Evolutionary conservation across 148 eudicot genomes (phyloP).

Genomic region (Linanthus parryae): DNA sequence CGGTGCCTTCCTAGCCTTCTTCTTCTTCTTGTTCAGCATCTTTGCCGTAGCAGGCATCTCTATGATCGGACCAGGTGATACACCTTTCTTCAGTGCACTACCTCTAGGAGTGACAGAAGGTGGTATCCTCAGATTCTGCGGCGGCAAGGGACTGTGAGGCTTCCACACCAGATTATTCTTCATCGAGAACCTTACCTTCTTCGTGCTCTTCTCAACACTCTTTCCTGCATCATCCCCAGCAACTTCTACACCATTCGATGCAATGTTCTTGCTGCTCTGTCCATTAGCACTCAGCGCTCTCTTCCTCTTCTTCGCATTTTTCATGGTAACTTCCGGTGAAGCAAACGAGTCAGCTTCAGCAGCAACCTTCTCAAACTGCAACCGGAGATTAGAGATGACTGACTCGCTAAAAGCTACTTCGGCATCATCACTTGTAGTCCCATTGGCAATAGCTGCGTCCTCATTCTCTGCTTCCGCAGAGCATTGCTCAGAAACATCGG

Average conservation of each 20-base stretch:
- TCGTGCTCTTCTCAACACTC: conserved; percentile 53
- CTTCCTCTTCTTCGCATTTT: conserved; percentile 57
- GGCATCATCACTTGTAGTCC: conserved; percentile 14
- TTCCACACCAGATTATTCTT: conserved; percentile 93
- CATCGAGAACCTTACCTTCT: conserved; percentile 79
- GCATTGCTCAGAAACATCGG: no score
- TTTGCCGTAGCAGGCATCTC: conserved; percentile 38
- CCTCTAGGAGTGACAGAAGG: conserved; percentile 92
- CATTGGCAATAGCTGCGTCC: conserved; percentile 19
- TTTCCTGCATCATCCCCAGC: conserved; percentile 18
- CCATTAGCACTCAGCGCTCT: conserved; percentile 28
- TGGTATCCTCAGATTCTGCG: conserved; percentile 77
- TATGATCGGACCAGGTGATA: conserved; percentile 77
- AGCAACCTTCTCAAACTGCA: conserved; percentile 90
- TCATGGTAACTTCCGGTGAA: conserved; percentile 16
- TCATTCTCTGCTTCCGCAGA: conserved; percentile 7
- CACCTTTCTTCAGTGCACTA: conserved; percentile 89
- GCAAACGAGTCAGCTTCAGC: conserved; percentile 54
- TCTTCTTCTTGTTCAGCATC: conserved; percentile 53
- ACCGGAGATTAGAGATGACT: conserved; percentile 79
- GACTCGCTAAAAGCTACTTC: conserved; percentile 29
- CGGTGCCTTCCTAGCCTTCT: conserved; percentile 42
- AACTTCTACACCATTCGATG: conserved; percentile 17
- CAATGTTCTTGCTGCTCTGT: conserved; percentile 6
- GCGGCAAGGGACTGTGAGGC: conserved; percentile 80